Evolutionary conservation across 2,329 filamentous ascomycete species (phyloP), one percentile per base, ranked within the genome.

Genomic region (Monosporascus sp.): DNA sequence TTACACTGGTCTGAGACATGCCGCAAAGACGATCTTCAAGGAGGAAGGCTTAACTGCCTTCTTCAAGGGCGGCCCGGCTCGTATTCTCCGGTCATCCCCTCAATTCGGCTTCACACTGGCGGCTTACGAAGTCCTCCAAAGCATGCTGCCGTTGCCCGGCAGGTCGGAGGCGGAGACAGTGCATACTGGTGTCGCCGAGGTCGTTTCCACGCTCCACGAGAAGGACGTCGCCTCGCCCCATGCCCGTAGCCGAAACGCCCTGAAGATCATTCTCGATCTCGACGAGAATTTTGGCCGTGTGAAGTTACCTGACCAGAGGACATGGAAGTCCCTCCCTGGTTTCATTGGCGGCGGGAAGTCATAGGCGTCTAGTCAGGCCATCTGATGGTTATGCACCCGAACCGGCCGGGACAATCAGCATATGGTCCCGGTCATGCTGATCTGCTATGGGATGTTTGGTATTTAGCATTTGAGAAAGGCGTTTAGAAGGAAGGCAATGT

Each of bases 91-190:
- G 66, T 97, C 91, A 1, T 97, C 91, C 14, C 94, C 94, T 17
- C 94, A 99, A 70, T 99, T 99, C 70, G 94, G 94, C 60, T 97
- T 97, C 78, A 99, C 94, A 0, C 84, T 99, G 24, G 94, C 94
- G 3, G 89, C 89, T 44, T 99, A 97, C 72, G 94, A 99, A 73
- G 80, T 99, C 38, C 78, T 99, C 49, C 91, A 97, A 74, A 88
- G 78, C 56, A 51, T 85, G 44, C 74, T 97, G 45, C 94, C 94
- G 6, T 85, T 89, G 77, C 91, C 91, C 2, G 90, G 89, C 51
- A 75, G 74, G 43, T 35, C 60, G 17, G 73, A 78, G 56, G 70
- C 73, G 28, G 78, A 82, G 44, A 72, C 80, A 52, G 75, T 80
- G 6, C 75, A 81, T 52, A 77, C 75, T 18, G 86, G 86, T 47